phyloP scores from a whole-genome alignment of 2,329 filamentous ascomycete species.

The Fusarium papillatum region DNA sequence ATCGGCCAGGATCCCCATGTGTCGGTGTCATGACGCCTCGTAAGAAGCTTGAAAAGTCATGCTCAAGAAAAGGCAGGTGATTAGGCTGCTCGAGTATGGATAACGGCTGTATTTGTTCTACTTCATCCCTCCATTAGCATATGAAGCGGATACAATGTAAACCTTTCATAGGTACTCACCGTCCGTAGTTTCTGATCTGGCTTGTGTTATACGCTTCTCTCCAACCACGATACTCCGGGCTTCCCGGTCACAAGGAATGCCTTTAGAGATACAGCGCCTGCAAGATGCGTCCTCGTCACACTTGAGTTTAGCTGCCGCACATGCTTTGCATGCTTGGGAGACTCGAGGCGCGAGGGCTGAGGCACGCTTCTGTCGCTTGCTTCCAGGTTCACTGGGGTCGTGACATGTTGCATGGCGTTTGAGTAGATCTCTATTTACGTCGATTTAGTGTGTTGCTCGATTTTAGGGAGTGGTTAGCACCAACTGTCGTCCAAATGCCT shows the following conservation, averaged over 20 bases:
- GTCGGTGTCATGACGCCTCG: slow-evolving; percentile 1
- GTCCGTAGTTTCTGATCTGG: slow-evolving; percentile 7
- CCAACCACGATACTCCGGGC: slow-evolving; percentile 16
- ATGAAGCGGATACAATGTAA: neutral
- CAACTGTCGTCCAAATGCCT: slow-evolving; percentile 50
- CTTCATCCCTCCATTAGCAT: neutral
- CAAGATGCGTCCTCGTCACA: slow-evolving; percentile 28
- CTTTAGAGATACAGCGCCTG: slow-evolving; percentile 16
- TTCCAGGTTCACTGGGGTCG: slow-evolving; percentile 18
- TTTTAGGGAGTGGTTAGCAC: neutral
- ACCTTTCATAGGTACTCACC: neutral
- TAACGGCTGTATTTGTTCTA: neutral
- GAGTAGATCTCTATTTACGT: slow-evolving; percentile 18
- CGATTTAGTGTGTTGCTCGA: neutral
- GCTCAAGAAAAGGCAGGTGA: neutral
- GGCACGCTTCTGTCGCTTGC: slow-evolving; percentile 25
- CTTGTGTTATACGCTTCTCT: slow-evolving; percentile 13
- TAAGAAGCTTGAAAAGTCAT: slow-evolving; percentile 5
- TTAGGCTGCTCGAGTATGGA: neutral
- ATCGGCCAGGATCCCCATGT: neutral
- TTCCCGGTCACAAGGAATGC: slow-evolving; percentile 14
- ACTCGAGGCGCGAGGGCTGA: slow-evolving; percentile 20
- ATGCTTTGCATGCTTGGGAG: slow-evolving; percentile 29
- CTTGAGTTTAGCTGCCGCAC: slow-evolving; percentile 28
- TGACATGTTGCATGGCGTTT: slow-evolving; percentile 28